Evolutionary conservation across 371 early-diverging fungal genomes (phyloP), one percentile per base, ranked within the genome.

Genomic region (Rhizomucor miehei): DNA sequence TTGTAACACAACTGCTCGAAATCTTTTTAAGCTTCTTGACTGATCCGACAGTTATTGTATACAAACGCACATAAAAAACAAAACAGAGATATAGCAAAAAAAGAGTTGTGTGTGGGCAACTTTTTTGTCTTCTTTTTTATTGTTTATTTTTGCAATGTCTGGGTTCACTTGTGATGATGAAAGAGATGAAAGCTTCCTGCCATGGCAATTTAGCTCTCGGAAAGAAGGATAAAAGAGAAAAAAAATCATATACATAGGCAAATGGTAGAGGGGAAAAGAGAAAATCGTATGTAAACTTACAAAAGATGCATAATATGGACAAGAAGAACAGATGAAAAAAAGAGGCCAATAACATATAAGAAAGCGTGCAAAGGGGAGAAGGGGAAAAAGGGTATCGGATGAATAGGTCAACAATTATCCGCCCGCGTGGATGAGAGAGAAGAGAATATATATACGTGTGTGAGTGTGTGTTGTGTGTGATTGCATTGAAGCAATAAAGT

Each of bases 321-420:
- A 36, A 52, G 24, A 57, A 37, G 37, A 29, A 29, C 8, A 29
- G 29, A 29, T 29, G 29, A 8, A 29, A 43, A 56, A 37, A 49
- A 19, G 46, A 55, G 45, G 54, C 54, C 54, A 41, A 50, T 50
- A 50, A 50, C 49, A 56, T 50, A 56, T 56, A 56, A 24, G 37
- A 39, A 29, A 25, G 34, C 35, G 45, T 51, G 52, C 48, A 52
- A 44, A 35, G 52, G 53, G 46, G 29, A 19, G 45, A 44, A 20
- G 57, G 37, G 38, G 34, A 37, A 44, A 24, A 39, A 38, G 36
- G 24, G 46, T 36, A 29, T 8, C 29, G 29, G 29, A 29, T 29
- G 29, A 29, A 29, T 29, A 29, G 29, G 29, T 29, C 29, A 29
- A 29, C 29, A 29, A 29, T 29, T 29, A 29, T 29, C 29, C 29